Evolutionary conservation across 1,284 basidiomycete genomes (phyloP).

Genomic region (Puccinia triticina): DNA sequence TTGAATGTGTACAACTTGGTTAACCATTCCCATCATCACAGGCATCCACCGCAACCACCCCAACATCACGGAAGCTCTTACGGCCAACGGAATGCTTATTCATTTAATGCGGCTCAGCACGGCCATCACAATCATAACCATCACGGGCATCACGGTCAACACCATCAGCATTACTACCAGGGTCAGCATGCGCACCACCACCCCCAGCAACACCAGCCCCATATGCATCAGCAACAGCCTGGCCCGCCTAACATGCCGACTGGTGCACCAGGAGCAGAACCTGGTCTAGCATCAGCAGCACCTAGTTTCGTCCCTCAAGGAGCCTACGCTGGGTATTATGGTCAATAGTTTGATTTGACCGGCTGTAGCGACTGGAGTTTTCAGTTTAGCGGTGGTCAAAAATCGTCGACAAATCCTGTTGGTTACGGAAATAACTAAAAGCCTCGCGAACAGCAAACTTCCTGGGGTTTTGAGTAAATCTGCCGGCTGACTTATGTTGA

Average conservation of each 20-base stretch:
- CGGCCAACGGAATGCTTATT: conserved; percentile 44
- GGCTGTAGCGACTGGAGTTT: background rate
- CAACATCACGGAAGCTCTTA: conserved; percentile 45
- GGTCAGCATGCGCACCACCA: conserved; percentile 33
- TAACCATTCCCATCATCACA: conserved; percentile 19
- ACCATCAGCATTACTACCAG: conserved; percentile 40
- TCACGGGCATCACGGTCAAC: conserved; percentile 27
- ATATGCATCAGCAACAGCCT: conserved; percentile 37
- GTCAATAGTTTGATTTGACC: conserved; percentile 20
- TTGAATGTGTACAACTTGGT: background rate
- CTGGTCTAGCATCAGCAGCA: conserved; percentile 27
- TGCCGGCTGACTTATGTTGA: background rate
- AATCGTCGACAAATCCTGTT: background rate
- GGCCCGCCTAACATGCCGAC: conserved; percentile 16
- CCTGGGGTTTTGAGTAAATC: conserved; percentile 8
- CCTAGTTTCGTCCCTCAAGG: conserved; percentile 47
- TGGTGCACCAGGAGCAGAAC: conserved; percentile 7
- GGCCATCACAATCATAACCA: conserved; percentile 40
- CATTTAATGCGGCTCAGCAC: conserved; percentile 37
- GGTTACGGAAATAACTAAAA: background rate
- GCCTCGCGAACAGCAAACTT: background rate
- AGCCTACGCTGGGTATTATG: conserved; percentile 48
- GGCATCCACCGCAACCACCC: conserved; percentile 50
- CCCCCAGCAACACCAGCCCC: conserved; percentile 46
- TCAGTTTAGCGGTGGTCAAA: background rate